Conservation (phyloP, 495 filamentous ascomycete species). For the Penicillium simplicissimum region DNA sequence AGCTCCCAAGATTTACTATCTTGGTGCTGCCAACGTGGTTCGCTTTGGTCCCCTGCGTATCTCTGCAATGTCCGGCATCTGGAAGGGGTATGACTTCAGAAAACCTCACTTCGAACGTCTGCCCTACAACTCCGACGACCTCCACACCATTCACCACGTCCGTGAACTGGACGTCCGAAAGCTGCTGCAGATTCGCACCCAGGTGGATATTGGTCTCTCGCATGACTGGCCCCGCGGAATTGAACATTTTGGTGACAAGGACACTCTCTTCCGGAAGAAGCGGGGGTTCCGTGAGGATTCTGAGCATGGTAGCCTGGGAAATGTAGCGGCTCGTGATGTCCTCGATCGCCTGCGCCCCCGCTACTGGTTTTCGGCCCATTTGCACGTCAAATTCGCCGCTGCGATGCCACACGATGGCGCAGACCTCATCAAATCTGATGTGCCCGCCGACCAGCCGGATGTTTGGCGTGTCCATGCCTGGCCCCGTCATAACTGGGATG, state of each 20-base stretch:
- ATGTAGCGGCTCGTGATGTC: slow-evolving; percentile 70
- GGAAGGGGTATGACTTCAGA: slow-evolving; percentile 81
- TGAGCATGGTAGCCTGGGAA: slow-evolving; percentile 70
- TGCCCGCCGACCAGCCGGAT: not conserved
- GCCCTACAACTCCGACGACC: slow-evolving; percentile 72
- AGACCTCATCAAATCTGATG: not conserved
- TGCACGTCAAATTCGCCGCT: slow-evolving; percentile 85
- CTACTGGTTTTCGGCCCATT: slow-evolving; percentile 93
- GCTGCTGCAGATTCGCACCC: slow-evolving; percentile 76
- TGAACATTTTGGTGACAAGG: slow-evolving; percentile 69
- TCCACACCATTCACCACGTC: slow-evolving; percentile 81
- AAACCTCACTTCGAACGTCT: slow-evolving; percentile 83
- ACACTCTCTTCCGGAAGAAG: slow-evolving; percentile 67
- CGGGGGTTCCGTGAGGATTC: slow-evolving; percentile 73
- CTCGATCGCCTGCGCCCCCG: slow-evolving; percentile 77
- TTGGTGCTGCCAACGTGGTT: slow-evolving; percentile 87
- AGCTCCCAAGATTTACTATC: slow-evolving; percentile 93
- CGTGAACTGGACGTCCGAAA: slow-evolving; percentile 90
- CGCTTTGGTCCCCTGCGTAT: slow-evolving; percentile 82
- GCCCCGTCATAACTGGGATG: not conserved
- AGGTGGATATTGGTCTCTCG: slow-evolving; percentile 85
- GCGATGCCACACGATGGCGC: slow-evolving; percentile 60
- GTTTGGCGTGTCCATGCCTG: slow-evolving; percentile 13
- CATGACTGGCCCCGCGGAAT: slow-evolving; percentile 92
- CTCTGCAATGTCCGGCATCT: slow-evolving; percentile 89